phyloP scores from a whole-genome alignment of 2,329 filamentous ascomycete species.

The Botrytis cinerea region DNA sequence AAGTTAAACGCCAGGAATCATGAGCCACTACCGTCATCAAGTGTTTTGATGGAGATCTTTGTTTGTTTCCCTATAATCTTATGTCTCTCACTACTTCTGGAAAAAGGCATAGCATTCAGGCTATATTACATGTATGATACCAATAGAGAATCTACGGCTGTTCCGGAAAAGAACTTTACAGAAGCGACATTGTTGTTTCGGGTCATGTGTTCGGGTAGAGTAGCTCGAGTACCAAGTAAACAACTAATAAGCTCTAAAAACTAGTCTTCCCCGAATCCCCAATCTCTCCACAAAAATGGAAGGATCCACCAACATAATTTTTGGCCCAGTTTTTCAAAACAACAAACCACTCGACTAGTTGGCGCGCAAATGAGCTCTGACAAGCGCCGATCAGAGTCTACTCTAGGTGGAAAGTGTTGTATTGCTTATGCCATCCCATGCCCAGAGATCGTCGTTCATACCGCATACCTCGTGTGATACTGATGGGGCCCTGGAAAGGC shows the following conservation, averaged over 20 bases:
- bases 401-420: neutral
- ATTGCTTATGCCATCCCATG: conserved; percentile 1
- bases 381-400: conserved; percentile 13
- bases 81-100: neutral
- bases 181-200: neutral
- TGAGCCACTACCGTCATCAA: conserved; percentile 4
- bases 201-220: conserved; percentile 1
- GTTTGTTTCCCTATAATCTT: neutral
- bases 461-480: neutral
- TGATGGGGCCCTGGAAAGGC: neutral
- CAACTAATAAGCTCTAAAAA: neutral
- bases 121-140: neutral
- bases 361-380: conserved; percentile 7
- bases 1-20: conserved; percentile 3
- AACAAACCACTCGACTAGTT: neutral
- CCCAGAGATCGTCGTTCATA: neutral
- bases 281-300: conserved; percentile 4
- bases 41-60: neutral
- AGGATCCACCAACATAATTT: conserved; percentile 14
- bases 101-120: neutral
- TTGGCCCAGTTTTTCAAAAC: conserved; percentile 16
- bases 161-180: neutral
- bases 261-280: conserved; percentile 18
- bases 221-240: conserved; percentile 7
- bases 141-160: neutral